A percentile compares a stretch with the other conserved stretches of the same genome.
Conservation (phyloP, 129 eudicot genomes). For the Gnaphalium uliginosum region DNA sequence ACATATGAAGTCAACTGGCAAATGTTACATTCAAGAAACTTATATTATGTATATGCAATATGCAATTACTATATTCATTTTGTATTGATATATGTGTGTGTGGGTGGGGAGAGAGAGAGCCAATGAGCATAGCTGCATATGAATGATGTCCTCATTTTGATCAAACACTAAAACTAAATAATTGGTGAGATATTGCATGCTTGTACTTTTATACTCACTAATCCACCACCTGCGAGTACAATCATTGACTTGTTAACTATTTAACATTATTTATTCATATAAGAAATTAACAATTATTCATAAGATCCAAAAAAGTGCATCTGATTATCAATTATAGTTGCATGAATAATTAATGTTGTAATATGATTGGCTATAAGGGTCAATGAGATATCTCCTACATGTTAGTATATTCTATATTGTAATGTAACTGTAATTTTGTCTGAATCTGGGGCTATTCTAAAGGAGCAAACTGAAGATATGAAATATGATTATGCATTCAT, state of each 20-base stretch:
- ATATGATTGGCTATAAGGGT: slow-evolving; percentile 34
- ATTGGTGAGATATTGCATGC: slow-evolving; percentile 30
- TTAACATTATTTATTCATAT: neutral
- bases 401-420: slow-evolving; percentile 20
- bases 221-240: slow-evolving; percentile 32
- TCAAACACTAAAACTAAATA: slow-evolving; percentile 30
- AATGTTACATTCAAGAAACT: slow-evolving; percentile 36
- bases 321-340: slow-evolving; percentile 6
- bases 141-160: slow-evolving; percentile 23
- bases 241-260: slow-evolving; percentile 25
- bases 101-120: slow-evolving; percentile 18
- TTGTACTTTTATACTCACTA: slow-evolving; percentile 33
- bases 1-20: slow-evolving; percentile 34
- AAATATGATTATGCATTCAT: neutral
- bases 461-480: slow-evolving; percentile 6
- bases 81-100: slow-evolving; percentile 30
- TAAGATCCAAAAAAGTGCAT: slow-evolving; percentile 20
- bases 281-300: slow-evolving; percentile 21
- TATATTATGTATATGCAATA: slow-evolving; percentile 14
- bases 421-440: neutral
- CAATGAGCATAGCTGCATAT: slow-evolving; percentile 41
- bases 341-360: slow-evolving; percentile 19
- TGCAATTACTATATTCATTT: slow-evolving; percentile 9
- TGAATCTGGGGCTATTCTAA: neutral
- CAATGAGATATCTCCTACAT: slow-evolving; percentile 20